A percentile compares a stretch with the other conserved stretches of the same genome.
Evolutionary conservation across 192 early-diverging fungal species (phyloP).

Genomic region (Pilobolus umbonatus): DNA sequence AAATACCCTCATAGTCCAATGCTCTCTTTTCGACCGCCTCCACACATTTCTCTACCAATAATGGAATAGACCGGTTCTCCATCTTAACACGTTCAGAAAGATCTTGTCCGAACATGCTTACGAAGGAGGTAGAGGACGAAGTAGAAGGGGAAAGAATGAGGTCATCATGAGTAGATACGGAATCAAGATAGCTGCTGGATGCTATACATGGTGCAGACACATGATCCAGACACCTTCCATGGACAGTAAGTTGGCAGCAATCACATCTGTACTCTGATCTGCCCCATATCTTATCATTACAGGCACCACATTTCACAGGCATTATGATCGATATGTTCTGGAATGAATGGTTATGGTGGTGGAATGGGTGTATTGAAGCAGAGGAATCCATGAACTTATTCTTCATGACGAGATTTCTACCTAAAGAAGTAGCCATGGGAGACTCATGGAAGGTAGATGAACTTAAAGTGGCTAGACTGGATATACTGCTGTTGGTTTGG

Average conservation of each 20-base stretch:
- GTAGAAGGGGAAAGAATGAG: not conserved
- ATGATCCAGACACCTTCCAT: slow-evolving; percentile 33
- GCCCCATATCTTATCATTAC: slow-evolving; percentile 49
- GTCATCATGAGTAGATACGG: not conserved
- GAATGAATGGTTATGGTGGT: slow-evolving; percentile 15
- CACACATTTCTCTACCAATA: slow-evolving; percentile 63
- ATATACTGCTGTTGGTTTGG: not conserved
- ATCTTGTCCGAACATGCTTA: slow-evolving; percentile 59
- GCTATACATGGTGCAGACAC: slow-evolving; percentile 12
- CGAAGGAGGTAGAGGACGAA: not conserved
- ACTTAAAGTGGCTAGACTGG: too few species aligned
- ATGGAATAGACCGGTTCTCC: slow-evolving; percentile 54
- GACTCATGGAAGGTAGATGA: too few species aligned
- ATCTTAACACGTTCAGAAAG: slow-evolving; percentile 46
- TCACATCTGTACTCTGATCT: slow-evolving; percentile 38
- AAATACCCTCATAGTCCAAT: slow-evolving; percentile 68
- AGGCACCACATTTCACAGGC: slow-evolving; percentile 41
- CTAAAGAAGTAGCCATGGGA: not conserved
- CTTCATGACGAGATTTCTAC: not conserved
- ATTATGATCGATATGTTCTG: slow-evolving; percentile 23
- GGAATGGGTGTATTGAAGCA: slow-evolving; percentile 2
- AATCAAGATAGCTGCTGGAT: not conserved
- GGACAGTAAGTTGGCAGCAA: slow-evolving; percentile 34
- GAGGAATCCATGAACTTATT: slow-evolving; percentile 1
- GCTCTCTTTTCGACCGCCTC: slow-evolving; percentile 57